A percentile compares a stretch with the other conserved stretches of the same genome.
Conservation (phyloP, 177 flowering plant species). For the Vitis hybrid region DNA sequence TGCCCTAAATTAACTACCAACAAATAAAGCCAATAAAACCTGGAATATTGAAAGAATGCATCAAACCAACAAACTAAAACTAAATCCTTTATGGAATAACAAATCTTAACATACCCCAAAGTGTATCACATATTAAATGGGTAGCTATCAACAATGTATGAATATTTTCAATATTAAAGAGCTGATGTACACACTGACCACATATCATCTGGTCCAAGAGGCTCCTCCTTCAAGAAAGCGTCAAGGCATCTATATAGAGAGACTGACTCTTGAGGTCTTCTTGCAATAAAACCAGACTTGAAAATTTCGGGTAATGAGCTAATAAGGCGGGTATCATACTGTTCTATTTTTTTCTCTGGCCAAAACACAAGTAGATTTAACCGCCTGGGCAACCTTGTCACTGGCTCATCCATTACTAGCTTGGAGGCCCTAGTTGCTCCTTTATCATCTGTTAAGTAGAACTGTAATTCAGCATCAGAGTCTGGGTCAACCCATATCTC, state of each 20-base stretch:
- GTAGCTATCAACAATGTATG: neutral
- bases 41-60: neutral
- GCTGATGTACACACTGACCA: constrained; percentile 55
- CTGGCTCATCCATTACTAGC: constrained; percentile 52
- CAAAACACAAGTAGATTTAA: constrained; percentile 67
- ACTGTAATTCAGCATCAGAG: constrained; percentile 44
- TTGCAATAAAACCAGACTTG: constrained; percentile 58
- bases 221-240: constrained; percentile 96
- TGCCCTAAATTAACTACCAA: neutral
- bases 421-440: constrained; percentile 42
- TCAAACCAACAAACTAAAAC: neutral
- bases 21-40: neutral
- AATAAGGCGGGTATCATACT: constrained; percentile 50
- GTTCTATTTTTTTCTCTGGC: constrained; percentile 50
- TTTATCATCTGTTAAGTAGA: constrained; percentile 67
- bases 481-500: constrained; percentile 23
- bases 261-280: constrained; percentile 70
- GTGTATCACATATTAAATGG: neutral
- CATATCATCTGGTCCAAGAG: constrained; percentile 98
- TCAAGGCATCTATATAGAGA: constrained; percentile 88
- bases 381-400: constrained; percentile 26
- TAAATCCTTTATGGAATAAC: neutral
- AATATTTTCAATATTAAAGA: neutral
- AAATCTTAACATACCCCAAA: neutral
- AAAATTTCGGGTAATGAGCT: constrained; percentile 68